These are phyloP conservation scores for Trichoderma sp. DNA, from an alignment of 2,329 filamentous ascomycete species.

Conservation along the genomic window DNA sequence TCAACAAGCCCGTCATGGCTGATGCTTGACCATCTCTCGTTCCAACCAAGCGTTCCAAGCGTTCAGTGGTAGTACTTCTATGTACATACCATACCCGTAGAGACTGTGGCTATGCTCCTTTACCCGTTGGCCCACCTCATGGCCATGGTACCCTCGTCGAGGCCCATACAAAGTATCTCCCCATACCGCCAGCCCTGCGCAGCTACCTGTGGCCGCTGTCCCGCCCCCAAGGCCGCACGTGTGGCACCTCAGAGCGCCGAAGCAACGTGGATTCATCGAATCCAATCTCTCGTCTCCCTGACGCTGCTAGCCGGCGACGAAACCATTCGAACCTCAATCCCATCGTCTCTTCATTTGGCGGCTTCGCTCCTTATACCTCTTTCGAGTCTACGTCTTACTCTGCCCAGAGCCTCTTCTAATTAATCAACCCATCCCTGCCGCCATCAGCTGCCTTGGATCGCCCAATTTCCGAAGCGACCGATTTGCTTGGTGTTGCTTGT, in stretches of 20 bases:
- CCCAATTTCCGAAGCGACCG: conserved; percentile 17
- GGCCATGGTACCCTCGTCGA: too few species aligned
- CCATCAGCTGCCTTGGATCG: conserved; percentile 15
- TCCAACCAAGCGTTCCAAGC: too few species aligned
- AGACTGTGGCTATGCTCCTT: conserved; percentile 17
- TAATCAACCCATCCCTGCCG: conserved; percentile 20
- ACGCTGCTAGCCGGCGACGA: conserved; percentile 11
- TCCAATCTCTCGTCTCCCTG: conserved; percentile 5
- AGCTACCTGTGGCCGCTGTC: neutral
- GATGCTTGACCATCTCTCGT: too few species aligned
- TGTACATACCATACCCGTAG: neutral
- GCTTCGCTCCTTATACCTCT: conserved; percentile 27
- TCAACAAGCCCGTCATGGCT: too few species aligned
- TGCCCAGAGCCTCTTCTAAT: conserved; percentile 19
- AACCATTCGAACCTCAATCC: conserved; percentile 14
- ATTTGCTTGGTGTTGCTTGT: neutral
- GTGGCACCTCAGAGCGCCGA: conserved; percentile 21
- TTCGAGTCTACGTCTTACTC: conserved; percentile 26
- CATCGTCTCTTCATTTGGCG: conserved; percentile 1
- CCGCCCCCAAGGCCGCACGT: conserved; percentile 7
- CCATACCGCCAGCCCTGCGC: neutral
- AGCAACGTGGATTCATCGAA: conserved; percentile 28
- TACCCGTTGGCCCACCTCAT: too few species aligned
- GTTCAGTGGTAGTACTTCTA: too few species aligned
- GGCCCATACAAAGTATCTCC: conserved; percentile 10